These are phyloP conservation scores for Exidia glandulosa DNA, from an alignment of 768 basidiomycete genomes.

Conservation along the genomic window DNA sequence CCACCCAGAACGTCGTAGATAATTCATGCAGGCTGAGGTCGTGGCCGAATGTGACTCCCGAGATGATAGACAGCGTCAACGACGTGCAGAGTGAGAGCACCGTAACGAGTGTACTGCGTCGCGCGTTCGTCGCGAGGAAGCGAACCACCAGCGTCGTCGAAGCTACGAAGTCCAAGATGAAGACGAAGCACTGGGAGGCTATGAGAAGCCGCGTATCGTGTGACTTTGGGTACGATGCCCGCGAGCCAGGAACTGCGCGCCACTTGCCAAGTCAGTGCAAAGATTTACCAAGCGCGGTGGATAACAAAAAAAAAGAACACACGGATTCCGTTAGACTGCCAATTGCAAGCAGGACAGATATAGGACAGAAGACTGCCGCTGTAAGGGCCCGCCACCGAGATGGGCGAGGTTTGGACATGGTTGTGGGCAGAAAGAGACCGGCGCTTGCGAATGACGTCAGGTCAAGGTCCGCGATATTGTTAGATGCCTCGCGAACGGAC, in stretches of 20 bases:
- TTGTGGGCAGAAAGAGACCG: not conserved
- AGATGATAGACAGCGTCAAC: not conserved
- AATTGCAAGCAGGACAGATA: not conserved
- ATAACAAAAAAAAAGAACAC: not conserved
- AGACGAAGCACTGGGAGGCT: not conserved
- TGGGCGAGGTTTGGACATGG: not conserved
- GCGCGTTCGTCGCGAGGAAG: not conserved
- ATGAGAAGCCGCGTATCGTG: not conserved
- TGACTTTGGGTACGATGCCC: not conserved
- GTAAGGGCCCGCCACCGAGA: not conserved
- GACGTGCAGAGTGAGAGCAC: not conserved
- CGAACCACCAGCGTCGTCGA: not conserved
- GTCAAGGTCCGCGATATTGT: no score
- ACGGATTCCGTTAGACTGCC: not conserved
- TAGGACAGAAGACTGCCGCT: not conserved
- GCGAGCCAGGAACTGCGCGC: not conserved
- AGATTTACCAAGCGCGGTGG: no score
- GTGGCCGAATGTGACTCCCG: not conserved
- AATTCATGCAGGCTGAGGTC: not conserved
- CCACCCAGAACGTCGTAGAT: not conserved
- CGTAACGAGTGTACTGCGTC: not conserved
- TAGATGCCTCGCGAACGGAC: no score
- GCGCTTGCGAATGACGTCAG: not conserved
- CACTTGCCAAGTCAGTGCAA: no score
- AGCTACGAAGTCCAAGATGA: not conserved